These are phyloP conservation scores for Phaseolus coccineus DNA, from an alignment of 331 rosid genomes.

Conservation along the genomic window DNA sequence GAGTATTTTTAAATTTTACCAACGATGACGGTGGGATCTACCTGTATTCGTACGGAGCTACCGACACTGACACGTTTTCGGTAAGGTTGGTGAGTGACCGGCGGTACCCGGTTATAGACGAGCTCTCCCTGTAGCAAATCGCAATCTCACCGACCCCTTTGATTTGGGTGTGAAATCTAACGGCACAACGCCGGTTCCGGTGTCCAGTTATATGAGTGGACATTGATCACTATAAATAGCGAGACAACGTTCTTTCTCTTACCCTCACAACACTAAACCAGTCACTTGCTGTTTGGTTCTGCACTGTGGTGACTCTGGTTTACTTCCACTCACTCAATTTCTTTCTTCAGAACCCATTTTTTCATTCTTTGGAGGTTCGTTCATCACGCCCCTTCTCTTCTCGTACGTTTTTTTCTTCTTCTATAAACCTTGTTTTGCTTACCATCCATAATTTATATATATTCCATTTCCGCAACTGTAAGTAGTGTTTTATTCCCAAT, in stretches of 20 bases:
- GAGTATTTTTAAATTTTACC: too few relatives aligned
- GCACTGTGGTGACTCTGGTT: background rate
- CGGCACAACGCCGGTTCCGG: conserved; percentile 58
- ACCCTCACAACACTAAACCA: background rate
- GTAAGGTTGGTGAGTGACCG: conserved; percentile 59
- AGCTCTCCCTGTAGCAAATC: too few relatives aligned
- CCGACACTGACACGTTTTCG: conserved; percentile 42
- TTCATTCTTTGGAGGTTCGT: conserved; percentile 49
- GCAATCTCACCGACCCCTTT: conserved; percentile 58
- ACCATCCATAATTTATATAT: background rate
- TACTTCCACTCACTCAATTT: conserved; percentile 38
- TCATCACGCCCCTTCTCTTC: background rate
- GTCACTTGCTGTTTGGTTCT: background rate
- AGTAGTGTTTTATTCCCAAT: background rate
- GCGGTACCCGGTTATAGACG: conserved; percentile 44
- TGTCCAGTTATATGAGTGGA: conserved; percentile 46
- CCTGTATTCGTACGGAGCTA: background rate
- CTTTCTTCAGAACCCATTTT: background rate
- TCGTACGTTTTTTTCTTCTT: too few relatives aligned
- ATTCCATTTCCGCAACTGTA: background rate
- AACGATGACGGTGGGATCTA: background rate
- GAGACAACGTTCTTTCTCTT: conserved; percentile 35
- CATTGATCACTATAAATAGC: conserved; percentile 54
- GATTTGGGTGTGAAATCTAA: conserved; percentile 44
- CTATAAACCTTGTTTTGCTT: background rate